These are phyloP conservation scores for Lignosus rhinocerotis DNA, from an alignment of 1,284 basidiomycete genomes.

Conservation along the genomic window DNA sequence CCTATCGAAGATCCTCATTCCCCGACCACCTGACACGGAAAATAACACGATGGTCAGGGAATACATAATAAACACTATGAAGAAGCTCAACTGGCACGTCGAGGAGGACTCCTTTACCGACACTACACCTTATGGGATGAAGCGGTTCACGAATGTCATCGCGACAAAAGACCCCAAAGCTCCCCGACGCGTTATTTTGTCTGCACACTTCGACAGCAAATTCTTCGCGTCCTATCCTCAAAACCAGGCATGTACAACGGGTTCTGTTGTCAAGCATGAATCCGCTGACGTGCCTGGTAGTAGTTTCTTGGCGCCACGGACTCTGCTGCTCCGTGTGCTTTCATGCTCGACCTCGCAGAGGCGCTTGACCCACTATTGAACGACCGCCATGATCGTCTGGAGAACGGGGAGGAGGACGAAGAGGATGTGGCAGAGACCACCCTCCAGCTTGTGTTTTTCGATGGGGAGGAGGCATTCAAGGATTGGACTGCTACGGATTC, in stretches of 20 bases:
- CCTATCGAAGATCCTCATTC: constrained; percentile 80
- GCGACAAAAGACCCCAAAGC: constrained; percentile 93
- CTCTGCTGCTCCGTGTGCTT: constrained; percentile 93
- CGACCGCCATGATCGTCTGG: constrained; percentile 55
- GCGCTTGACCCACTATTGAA: constrained; percentile 72
- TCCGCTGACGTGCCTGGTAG: constrained; percentile 17
- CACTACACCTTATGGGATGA: constrained; percentile 82
- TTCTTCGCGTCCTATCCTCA: constrained; percentile 74
- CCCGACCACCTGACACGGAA: constrained; percentile 70
- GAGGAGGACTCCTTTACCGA: constrained; percentile 81
- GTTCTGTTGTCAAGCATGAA: not conserved
- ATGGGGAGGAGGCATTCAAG: constrained; percentile 96
- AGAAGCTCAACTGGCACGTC: constrained; percentile 79
- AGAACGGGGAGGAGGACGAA: constrained; percentile 65
- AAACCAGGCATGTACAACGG: constrained; percentile 58
- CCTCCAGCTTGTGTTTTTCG: constrained; percentile 95
- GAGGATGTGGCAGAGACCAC: constrained; percentile 82
- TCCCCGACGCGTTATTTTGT: constrained; percentile 77
- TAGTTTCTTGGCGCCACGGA: constrained; percentile 98
- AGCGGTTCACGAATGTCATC: constrained; percentile 88
- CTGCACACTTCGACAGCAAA: constrained; percentile 97
- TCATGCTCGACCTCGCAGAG: constrained; percentile 90
- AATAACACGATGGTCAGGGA: constrained; percentile 80
- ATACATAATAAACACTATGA: constrained; percentile 73
- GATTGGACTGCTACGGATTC: constrained; percentile 91